Base-by-base conservation (phyloP, 2,329 filamentous ascomycete genomes). In the Cadophora malorum region DNA sequence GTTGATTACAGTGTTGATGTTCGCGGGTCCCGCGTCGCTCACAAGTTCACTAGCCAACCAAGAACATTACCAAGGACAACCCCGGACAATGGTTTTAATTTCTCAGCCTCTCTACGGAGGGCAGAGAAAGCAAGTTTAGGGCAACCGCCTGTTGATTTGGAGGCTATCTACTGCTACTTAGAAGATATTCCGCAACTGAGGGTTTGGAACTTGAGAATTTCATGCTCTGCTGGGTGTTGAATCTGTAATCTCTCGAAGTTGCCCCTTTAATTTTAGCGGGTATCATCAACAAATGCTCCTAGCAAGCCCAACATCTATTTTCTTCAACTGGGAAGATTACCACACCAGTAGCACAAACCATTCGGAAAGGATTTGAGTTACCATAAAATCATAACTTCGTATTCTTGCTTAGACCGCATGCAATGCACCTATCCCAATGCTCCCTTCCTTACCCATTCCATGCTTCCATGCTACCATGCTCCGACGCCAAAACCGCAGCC, bases 401-500 rank as follows among this genome's bases (percentile, higher is more conserved):
- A 25, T 45, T 47, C 1, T 28, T 31, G 23, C 21, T 47, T 9
- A 14, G 8, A 31, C 16, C 35, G 23, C 25, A 61, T 61, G 58
- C 58, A 47, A 61, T 61, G 38, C 58, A 31, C 45, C 45, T 23
- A 25, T 63, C 60, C 45, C 33, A 70, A 41, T 56, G 31, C 45
- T 14, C 19, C 52, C 47, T n/a, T 21, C 62, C 35, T 70, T 72
- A 69, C 70, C 63, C 62, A 45, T 45, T 45, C 64, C 69, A 64
- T 61, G 23, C 62, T n/a, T 52, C 60, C 55, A 71, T 69, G 63
- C 66, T 64, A 1, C 55, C 63, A 56, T 67, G n/a, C 21, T 25
- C 52, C 61, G 55, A 72, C 64, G 62, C 67, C 70, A 63, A 70
- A 67, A 25, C 53, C 41, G 69, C 66, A 71, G 68, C 52, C 65